Evolutionary conservation across 805 yeast species (phyloP).

Genomic region (Ogataea kodamae): DNA sequence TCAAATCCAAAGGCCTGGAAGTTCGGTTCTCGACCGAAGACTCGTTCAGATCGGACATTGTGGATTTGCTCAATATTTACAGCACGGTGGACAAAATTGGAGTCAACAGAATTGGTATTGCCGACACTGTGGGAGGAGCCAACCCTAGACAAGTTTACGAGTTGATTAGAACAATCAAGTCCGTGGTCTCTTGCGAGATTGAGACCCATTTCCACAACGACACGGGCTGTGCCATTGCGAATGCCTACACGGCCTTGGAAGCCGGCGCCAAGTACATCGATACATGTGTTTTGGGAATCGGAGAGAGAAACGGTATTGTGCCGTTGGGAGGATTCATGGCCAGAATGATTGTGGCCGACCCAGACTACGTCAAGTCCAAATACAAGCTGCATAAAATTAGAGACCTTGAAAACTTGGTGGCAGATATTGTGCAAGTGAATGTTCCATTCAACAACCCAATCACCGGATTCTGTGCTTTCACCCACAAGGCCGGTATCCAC

Average conservation of each 20-base stretch:
- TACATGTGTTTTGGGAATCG: conserved; percentile 94
- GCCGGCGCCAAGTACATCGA: conserved; percentile 96
- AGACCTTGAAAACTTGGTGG: conserved; percentile 92
- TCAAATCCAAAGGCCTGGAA: conserved; percentile 94
- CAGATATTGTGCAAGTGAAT: conserved; percentile 95
- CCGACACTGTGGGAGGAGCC: conserved; percentile 98
- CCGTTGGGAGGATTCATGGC: conserved; percentile 99
- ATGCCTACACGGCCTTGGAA: conserved; percentile 96
- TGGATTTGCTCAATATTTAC: conserved; percentile 90
- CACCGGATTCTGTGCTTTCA: conserved; percentile 98
- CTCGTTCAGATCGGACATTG: conserved; percentile 94
- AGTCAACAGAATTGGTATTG: conserved; percentile 98
- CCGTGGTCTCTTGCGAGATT: conserved; percentile 93
- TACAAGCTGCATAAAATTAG: conserved; percentile 94
- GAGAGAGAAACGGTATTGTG: conserved; percentile 98
- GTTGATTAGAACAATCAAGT: conserved; percentile 86
- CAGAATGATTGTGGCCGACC: conserved; percentile 97
- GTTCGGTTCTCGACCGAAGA: conserved; percentile 96
- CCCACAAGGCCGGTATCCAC: conserved; percentile 99
- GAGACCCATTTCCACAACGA: conserved; percentile 99
- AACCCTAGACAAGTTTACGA: conserved; percentile 99
- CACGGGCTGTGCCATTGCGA: conserved; percentile 98
- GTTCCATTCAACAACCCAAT: conserved; percentile 98
- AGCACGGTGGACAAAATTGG: conserved; percentile 96
- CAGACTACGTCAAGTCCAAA: conserved; percentile 91